These are phyloP conservation scores for Bruguiera hainesii DNA, from an alignment of 441 rosid genomes.

Conservation along the genomic window DNA sequence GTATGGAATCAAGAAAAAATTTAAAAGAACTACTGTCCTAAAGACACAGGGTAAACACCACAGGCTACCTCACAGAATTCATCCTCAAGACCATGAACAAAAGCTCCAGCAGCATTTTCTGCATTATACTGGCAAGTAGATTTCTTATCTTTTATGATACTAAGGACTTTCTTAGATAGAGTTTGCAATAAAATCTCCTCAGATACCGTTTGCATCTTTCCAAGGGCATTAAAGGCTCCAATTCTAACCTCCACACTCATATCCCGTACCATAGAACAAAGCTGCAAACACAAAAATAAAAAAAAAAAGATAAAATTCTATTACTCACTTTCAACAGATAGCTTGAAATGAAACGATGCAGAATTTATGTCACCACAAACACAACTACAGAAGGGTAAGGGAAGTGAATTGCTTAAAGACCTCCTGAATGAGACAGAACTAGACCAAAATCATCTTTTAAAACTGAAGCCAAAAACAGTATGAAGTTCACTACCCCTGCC, in stretches of 20 bases:
- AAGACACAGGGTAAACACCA: not conserved
- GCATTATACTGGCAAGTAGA: slow-evolving; percentile 24
- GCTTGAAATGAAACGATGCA: too few relatives aligned
- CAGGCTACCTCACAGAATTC: slow-evolving; percentile 70
- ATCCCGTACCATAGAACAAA: slow-evolving; percentile 77
- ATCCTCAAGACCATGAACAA: slow-evolving; percentile 96
- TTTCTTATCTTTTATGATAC: slow-evolving; percentile 45
- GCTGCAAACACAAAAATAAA: slow-evolving; percentile 40
- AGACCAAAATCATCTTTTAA: too few relatives aligned
- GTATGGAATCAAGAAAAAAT: too few relatives aligned
- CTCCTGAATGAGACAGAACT: too few relatives aligned
- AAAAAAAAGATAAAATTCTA: not conserved
- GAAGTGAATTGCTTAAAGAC: not conserved
- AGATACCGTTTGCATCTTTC: slow-evolving; percentile 53
- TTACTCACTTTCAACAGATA: not conserved
- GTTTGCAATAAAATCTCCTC: slow-evolving; percentile 69
- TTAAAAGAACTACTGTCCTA: not conserved
- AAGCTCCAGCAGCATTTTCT: slow-evolving; percentile 69
- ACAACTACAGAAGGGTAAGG: not conserved
- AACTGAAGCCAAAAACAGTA: too few relatives aligned
- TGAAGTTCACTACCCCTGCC: too few relatives aligned
- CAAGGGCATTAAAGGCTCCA: slow-evolving; percentile 71
- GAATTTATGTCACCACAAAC: too few relatives aligned
- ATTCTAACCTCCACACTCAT: slow-evolving; percentile 72
- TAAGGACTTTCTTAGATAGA: slow-evolving; percentile 64